Conservation (phyloP, 345 rosid genomes). For the Stellera chamaejasme region DNA sequence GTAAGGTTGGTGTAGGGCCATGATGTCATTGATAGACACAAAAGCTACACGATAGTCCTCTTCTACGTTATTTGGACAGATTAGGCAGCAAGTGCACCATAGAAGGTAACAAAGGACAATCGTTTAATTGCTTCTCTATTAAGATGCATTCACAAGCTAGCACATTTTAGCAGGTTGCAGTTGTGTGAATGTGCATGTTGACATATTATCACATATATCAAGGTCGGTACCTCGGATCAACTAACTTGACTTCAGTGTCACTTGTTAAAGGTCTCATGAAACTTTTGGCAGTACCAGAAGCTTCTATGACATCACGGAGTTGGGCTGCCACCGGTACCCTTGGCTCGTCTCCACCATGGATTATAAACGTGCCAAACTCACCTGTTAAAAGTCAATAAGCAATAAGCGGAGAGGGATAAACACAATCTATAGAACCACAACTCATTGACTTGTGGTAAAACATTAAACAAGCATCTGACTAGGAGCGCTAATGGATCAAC, state of each 20-base stretch:
- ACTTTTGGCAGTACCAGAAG: conserved; percentile 23
- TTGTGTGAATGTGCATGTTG: no score
- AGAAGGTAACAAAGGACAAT: neutral
- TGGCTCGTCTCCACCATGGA: conserved; percentile 56
- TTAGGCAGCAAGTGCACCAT: neutral
- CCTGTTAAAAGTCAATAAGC: conserved; percentile 28
- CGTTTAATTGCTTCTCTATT: no score
- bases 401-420: conserved; percentile 2
- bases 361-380: conserved; percentile 75
- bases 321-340: conserved; percentile 23
- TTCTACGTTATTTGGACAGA: neutral
- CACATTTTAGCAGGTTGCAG: no score
- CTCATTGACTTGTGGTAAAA: no score
- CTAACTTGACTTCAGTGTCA: conserved; percentile 27
- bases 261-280: conserved; percentile 25
- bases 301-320: conserved; percentile 24
- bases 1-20: no score
- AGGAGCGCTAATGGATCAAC: no score
- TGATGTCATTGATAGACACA: no score
- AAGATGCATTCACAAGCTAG: no score
- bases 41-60: no score
- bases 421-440: no score
- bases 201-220: neutral
- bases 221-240: conserved; percentile 31
- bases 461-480: no score